Percentiles rank a stretch among this genome's conserved stretches.
Conservation (phyloP, 306 rosid species). For the Dryas alaskensis region DNA sequence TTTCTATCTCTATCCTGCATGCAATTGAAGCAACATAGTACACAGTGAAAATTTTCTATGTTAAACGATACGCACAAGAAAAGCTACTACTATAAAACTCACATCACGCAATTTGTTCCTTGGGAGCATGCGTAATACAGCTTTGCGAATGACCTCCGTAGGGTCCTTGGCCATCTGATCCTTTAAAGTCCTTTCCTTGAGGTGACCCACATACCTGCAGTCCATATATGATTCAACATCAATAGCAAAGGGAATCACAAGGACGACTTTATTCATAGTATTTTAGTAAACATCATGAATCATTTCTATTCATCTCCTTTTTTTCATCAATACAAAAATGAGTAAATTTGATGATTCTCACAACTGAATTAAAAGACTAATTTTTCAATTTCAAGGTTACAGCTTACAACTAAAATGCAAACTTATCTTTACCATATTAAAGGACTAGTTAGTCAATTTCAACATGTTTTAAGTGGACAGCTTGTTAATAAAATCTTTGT, state of each 20-base stretch:
- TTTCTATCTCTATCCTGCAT: conserved; percentile 92
- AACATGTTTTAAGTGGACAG: not conserved
- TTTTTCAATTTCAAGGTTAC: not conserved
- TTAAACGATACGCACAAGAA: not conserved
- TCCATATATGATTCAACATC: conserved; percentile 27
- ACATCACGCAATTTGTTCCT: conserved; percentile 90
- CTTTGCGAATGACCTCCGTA: conserved; percentile 93
- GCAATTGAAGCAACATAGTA: conserved; percentile 21
- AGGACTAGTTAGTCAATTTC: not conserved
- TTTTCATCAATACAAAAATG: not conserved
- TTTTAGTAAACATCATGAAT: not conserved
- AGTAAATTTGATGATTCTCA: not conserved
- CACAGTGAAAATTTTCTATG: no score
- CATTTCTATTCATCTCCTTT: not conserved
- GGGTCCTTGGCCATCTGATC: conserved; percentile 93
- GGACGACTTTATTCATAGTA: not conserved
- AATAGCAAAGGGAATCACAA: conserved; percentile 24
- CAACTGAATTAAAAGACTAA: not conserved
- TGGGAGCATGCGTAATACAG: conserved; percentile 91
- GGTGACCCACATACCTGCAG: conserved; percentile 80
- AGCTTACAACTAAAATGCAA: not conserved
- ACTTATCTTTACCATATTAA: not conserved
- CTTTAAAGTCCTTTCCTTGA: conserved; percentile 79
- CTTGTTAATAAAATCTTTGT: no score
- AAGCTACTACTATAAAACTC: conserved; percentile 26